Evolutionary conservation across 345 rosid genomes (phyloP), one percentile per base, ranked within the genome.

Genomic region (Moricandia moricandioides): DNA sequence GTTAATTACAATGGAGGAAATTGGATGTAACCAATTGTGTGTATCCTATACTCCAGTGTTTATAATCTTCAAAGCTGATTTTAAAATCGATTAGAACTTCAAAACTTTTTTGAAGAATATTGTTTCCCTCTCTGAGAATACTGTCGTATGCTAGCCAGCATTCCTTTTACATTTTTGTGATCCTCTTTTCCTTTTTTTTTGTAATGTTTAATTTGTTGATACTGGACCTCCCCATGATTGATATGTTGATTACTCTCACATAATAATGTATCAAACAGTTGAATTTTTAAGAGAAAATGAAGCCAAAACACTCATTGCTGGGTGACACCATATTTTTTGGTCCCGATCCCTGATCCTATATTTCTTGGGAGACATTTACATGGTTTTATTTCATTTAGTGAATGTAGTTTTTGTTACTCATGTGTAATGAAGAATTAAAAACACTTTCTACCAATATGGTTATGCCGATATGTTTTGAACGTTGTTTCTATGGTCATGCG

Each of bases 211-310:
- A n/a, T n/a, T n/a, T n/a, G n/a, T n/a, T n/a, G n/a, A n/a, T n/a
- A n/a, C n/a, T n/a, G n/a, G n/a, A n/a, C n/a, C n/a, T n/a, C n/a
- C 62, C 54, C 39, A 76, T 77, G 71, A 64, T 70, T 70, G 56
- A 16, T 57, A 58, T 77, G 71, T 77, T 77, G 80, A 77, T 76
- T 47, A 35, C 17, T 45, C 49, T 70, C 58, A 56, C 30, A 55
- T 8, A 70, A 77, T 71, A 70, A 34, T 70, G 16, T 24, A 18
- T 24, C 30, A 43, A 54, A 37, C 6, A 69, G 52, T 35, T 61
- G 29, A 55, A 0, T 8, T n/a, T n/a, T n/a, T n/a, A n/a, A n/a
- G n/a, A n/a, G n/a, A n/a, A n/a, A n/a, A n/a, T n/a, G n/a, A n/a
- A n/a, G n/a, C 24, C 13, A 29, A 29, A 29, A 29, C 2, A 77